These are phyloP conservation scores for Morella rubra DNA, from an alignment of 306 rosid species.

Conservation along the genomic window DNA sequence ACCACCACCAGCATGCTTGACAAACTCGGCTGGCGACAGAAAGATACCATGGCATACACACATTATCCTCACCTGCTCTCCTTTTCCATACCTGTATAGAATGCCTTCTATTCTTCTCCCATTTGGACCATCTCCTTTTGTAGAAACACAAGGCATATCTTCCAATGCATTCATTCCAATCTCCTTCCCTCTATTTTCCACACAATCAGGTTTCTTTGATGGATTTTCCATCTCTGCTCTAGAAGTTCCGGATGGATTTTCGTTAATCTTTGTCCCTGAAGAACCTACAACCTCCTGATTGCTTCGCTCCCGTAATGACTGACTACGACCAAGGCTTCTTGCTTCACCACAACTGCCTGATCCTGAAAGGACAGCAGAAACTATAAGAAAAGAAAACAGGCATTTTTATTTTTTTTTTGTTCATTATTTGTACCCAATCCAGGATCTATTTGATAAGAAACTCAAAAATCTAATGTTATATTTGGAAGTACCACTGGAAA, in stretches of 20 bases:
- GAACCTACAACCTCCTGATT: conserved; percentile 44
- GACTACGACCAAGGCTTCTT: conserved; percentile 55
- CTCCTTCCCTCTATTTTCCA: conserved; percentile 40
- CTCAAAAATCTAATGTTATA: background rate
- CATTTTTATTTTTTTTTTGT: background rate
- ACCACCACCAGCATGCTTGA: conserved; percentile 93
- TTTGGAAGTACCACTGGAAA: background rate
- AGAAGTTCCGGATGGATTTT: conserved; percentile 34
- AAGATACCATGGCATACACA: conserved; percentile 94
- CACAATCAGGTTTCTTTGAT: conserved; percentile 40
- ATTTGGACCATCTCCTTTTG: conserved; percentile 81
- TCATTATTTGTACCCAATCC: background rate
- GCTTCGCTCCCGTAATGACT: conserved; percentile 45
- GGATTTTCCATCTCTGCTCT: conserved; percentile 41
- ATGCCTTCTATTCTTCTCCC: conserved; percentile 87
- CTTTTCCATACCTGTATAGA: conserved; percentile 83
- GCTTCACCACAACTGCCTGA: conserved; percentile 60
- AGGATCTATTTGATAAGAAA: background rate
- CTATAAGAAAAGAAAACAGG: conserved; percentile 16
- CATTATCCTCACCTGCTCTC: conserved; percentile 94
- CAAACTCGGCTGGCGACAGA: conserved; percentile 94
- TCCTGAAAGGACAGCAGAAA: conserved; percentile 47
- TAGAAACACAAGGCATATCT: conserved; percentile 95
- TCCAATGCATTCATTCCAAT: conserved; percentile 60
- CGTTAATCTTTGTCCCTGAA: conserved; percentile 41